phyloP scores from a whole-genome alignment of 805 yeast genomes.

The Yamadazyma insecticola region DNA sequence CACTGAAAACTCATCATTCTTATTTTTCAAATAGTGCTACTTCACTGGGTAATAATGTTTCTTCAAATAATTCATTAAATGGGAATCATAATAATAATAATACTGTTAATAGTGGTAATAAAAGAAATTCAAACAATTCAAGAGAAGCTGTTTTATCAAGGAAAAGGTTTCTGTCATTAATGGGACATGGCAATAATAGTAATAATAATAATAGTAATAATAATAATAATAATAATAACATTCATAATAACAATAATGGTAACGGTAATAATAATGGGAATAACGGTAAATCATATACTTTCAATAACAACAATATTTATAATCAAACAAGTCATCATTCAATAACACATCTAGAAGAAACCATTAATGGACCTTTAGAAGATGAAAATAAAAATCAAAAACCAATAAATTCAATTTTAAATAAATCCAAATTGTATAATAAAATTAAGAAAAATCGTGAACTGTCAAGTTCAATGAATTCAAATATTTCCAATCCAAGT shows the following conservation, averaged over 20 bases:
- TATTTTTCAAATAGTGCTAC: constrained; percentile 6
- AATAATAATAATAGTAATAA: background rate
- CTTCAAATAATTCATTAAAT: background rate
- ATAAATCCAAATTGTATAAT: constrained; percentile 34
- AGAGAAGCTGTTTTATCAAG: constrained; percentile 9
- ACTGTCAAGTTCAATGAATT: constrained; percentile 24
- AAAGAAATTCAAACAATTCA: constrained; percentile 5
- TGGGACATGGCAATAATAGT: constrained; percentile 1
- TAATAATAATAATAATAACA: constrained; percentile 1
- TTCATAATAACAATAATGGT: background rate
- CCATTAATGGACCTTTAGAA: too few species aligned
- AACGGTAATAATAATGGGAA: background rate
- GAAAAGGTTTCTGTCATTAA: constrained; percentile 17
- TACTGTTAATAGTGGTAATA: constrained; percentile 1
- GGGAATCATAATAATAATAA: background rate
- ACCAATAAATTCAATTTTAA: constrained; percentile 12
- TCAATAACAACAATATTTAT: too few species aligned
- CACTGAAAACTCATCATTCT: constrained; percentile 9
- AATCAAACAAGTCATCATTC: too few species aligned
- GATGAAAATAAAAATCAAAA: constrained; percentile 8
- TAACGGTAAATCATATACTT: too few species aligned
- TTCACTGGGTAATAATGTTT: constrained; percentile 1
- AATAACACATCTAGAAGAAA: too few species aligned
- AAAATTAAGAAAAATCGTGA: constrained; percentile 34
- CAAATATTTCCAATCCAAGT: constrained; percentile 13